Base-by-base conservation (phyloP, 208 protist genomes). In the Acanthamoeba polyphaga region DNA sequence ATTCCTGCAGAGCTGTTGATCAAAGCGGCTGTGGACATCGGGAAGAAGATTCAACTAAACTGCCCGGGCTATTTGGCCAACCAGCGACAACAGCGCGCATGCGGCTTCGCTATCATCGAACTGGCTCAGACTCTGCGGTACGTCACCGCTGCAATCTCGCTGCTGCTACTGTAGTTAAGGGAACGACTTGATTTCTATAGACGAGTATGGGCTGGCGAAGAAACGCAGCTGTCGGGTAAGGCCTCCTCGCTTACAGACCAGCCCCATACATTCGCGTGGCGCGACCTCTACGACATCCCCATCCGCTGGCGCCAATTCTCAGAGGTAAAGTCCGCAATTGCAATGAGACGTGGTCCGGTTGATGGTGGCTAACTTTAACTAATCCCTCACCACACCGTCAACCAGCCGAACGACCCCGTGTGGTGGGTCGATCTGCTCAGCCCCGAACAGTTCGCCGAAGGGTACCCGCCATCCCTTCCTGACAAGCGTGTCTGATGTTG, bases 381-480 rank as follows among this genome's bases (percentile, higher is more conserved):
- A 55, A 89, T 51, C 38, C 38, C 38, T 43, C 38, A 43, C 38
- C 38, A 43, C 38, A 43, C 38, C 38, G 70, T 60, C 91, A 24
- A 87, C 8, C 24, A 95, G 60, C 96, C 96, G 62, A 97, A 97
- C 64, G 96, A 97, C 87, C 94, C 96, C 8, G 97, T 98, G 12
- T 97, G 96, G 95, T 97, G 97, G 97, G 95, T 97, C 9, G 97
- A 97, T 85, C 43, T 96, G 22, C 97, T 97, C 22, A 97, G 84
- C 64, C 34, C 76, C 19, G 95, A 97, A 64, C 97, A 98, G 64
- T 97, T 97, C 62, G 32, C 70, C 32, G 96, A 97, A 89, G 97
- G 97, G 38, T 93, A 80, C 89, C 17, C 34, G 34, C 64, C 53
- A 87, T 17, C 51, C 46, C 34, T 53, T 85, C 17, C 76, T 85